Percentiles rank a stretch among this genome's conserved stretches.
These are phyloP conservation scores for Endogone sp. DNA, from an alignment of 192 early-diverging fungal genomes.

Conservation along the genomic window DNA sequence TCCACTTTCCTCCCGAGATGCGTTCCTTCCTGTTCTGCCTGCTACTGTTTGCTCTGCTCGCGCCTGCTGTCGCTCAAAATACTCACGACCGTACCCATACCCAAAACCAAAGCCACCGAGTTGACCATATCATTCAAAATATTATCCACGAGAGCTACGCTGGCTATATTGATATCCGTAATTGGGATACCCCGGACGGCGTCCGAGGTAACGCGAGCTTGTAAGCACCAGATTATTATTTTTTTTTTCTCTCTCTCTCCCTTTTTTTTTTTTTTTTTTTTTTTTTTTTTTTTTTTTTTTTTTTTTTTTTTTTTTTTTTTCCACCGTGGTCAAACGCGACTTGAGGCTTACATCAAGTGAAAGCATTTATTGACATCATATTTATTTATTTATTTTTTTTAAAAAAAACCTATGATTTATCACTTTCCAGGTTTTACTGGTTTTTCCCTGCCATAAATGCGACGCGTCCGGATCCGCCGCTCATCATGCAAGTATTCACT, in stretches of 20 bases:
- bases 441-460: conserved; percentile 73
- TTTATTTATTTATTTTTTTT: too few species aligned
- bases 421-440: conserved; percentile 65
- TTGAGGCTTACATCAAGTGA: too few species aligned
- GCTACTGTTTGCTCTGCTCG: too few species aligned
- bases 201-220: conserved; percentile 32
- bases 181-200: conserved; percentile 35
- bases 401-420: too few species aligned
- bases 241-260: not conserved
- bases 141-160: conserved; percentile 54
- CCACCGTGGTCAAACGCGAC: conserved; percentile 13
- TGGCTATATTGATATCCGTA: conserved; percentile 52
- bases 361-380: too few species aligned
- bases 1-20: too few species aligned
- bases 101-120: not conserved
- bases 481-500: conserved; percentile 46
- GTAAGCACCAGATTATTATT: conserved; percentile 15
- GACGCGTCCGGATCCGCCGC: conserved; percentile 52
- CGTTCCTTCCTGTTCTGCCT: too few species aligned
- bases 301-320: conserved; percentile 12
- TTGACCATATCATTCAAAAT: not conserved
- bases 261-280: conserved; percentile 12
- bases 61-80: too few species aligned
- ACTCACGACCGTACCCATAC: not conserved
- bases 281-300: conserved; percentile 2